A percentile compares a stretch with the other conserved stretches of the same genome.
These are phyloP conservation scores for Pulveroboletus ravenelii DNA, from an alignment of 768 basidiomycete species.

Conservation along the genomic window DNA sequence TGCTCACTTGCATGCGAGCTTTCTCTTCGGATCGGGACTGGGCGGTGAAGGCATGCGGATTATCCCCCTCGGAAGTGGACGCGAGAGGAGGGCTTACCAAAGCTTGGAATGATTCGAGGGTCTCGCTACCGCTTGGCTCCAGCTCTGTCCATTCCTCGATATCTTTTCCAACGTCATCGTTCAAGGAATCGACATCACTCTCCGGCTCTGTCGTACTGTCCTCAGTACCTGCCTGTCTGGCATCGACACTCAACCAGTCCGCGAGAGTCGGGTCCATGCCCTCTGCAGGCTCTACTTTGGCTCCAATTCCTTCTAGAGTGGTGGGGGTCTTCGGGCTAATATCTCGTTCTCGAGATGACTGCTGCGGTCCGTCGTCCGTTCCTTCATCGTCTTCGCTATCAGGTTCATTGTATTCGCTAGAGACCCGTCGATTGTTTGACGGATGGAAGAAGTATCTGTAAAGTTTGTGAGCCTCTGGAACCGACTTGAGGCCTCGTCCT, in stretches of 20 bases:
- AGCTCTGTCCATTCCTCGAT: slow-evolving; percentile 40
- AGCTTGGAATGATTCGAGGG: slow-evolving; percentile 18
- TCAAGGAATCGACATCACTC: slow-evolving; percentile 67
- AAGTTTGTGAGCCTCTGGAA: neutral
- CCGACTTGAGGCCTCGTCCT: neutral
- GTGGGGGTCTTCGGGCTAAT: neutral
- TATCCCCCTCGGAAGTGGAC: neutral
- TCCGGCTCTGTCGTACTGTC: slow-evolving; percentile 47
- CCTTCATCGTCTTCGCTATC: slow-evolving; percentile 33
- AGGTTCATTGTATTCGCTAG: slow-evolving; percentile 48
- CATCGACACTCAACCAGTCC: slow-evolving; percentile 60
- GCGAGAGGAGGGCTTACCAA: slow-evolving; percentile 1
- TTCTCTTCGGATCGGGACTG: slow-evolving; percentile 13
- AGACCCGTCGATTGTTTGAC: slow-evolving; percentile 44
- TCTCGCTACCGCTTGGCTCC: slow-evolving; percentile 16
- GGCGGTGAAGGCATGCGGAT: neutral
- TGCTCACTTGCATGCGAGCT: slow-evolving; percentile 5
- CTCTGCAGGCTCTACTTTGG: slow-evolving; percentile 27
- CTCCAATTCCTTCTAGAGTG: slow-evolving; percentile 1
- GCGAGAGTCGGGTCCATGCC: slow-evolving; percentile 46
- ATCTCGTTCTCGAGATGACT: slow-evolving; percentile 17
- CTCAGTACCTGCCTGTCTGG: slow-evolving; percentile 24
- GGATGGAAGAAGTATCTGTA: slow-evolving; percentile 78
- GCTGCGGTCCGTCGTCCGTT: slow-evolving; percentile 8
- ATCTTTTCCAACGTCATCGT: slow-evolving; percentile 46